Base-by-base conservation (phyloP, 2,329 filamentous ascomycete species). In the Chaetomiaceae sp. region DNA sequence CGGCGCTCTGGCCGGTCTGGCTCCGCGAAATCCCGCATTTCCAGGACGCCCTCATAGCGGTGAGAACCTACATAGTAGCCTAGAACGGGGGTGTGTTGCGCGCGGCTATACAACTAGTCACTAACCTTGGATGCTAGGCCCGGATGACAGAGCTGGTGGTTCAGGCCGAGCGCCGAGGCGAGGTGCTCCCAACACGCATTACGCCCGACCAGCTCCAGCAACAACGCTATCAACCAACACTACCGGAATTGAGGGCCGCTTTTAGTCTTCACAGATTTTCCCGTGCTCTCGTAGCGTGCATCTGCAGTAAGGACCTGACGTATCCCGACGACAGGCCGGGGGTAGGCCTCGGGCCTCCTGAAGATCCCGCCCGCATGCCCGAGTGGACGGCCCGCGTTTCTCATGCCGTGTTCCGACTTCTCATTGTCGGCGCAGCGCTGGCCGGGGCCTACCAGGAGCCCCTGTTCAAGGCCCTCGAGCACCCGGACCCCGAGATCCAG, bases 391-490 rank as follows among this genome's bases (percentile, higher is more conserved):
- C 31, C 34, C 44, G 33, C 14, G 38, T 48, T 3, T 34, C 13
- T 16, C 21, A 25, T 10, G 31, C 50, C 17, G 10, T 44, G 4
- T 34, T 41, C 31, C 27, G 50, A 10, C 14, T 25, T 4, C 16
- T 52, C 14, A 52, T 48, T 17, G 39, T 40, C 25, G 44, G 50
- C 17, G 44, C 50, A 2, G 50, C 44, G 9, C 39, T 52, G n/a
- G 39, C 50, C 13, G 50, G 44, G 9, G 20, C 44, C 10, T 48
- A 52, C 25, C 38, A 31, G 16, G 44, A 52, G 25, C 44, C 50
- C 3, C 31, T 48, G 23, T 25, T 48, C 17, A 39, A 47, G 44
- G 39, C 44, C 9, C n/a, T 6, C 10, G 14, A 25, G 25, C 37
- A 48, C 10, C 37, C 44, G 10, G 38, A 33, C 6, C 23, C 25